phyloP scores from a whole-genome alignment of 495 filamentous ascomycete species.

The Schizothecium vesticola region DNA sequence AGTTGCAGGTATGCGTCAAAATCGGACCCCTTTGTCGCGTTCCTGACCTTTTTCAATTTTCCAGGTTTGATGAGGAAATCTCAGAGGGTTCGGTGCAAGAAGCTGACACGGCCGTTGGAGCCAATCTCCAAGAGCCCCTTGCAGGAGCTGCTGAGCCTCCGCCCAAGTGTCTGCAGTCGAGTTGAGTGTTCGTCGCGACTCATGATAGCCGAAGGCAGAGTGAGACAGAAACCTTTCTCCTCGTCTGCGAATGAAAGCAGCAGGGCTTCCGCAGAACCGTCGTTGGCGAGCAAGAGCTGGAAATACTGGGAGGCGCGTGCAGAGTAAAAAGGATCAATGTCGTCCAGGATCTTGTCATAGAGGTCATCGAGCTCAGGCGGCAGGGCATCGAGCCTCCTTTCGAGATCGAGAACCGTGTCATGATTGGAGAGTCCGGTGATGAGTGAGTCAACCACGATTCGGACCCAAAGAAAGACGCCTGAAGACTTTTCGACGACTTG shows the following conservation, averaged over 20 bases:
- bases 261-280: constrained; percentile 9
- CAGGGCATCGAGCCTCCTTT: constrained; percentile 14
- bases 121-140: constrained; percentile 4
- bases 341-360: constrained; percentile 18
- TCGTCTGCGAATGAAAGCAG: constrained; percentile 27
- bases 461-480: constrained; percentile 33
- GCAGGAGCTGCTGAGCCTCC: background rate
- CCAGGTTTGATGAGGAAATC: background rate
- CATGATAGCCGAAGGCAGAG: background rate
- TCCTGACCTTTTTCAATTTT: background rate
- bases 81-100: background rate
- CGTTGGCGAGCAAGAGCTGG: constrained; percentile 11
- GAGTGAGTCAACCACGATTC: constrained; percentile 23
- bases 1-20: background rate
- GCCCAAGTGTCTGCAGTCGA: background rate
- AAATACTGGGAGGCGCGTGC: constrained; percentile 24
- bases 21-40: too few species aligned
- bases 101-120: background rate
- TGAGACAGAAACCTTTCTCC: background rate
- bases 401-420: constrained; percentile 21
- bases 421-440: constrained; percentile 14
- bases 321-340: constrained; percentile 22
- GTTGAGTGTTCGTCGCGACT: background rate
- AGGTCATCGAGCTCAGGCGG: constrained; percentile 22
- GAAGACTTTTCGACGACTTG: constrained; percentile 18